Conservation (phyloP, 345 rosid species). For the Cardamine chenopodiifolia region DNA sequence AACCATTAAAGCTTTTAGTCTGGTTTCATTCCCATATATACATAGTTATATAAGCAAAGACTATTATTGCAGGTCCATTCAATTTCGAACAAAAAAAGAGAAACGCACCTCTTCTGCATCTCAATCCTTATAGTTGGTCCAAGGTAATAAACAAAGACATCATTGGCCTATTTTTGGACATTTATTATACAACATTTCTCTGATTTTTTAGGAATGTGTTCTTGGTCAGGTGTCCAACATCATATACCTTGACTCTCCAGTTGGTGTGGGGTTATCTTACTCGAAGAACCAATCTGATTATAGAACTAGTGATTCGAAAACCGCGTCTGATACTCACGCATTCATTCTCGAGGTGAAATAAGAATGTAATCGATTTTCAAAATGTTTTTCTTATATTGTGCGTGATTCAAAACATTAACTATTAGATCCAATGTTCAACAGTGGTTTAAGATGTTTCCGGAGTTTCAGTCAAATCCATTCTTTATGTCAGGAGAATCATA, state of each 20-base stretch:
- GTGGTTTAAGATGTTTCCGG: constrained; percentile 87
- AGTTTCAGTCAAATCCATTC: constrained; percentile 78
- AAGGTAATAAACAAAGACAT: constrained; percentile 54
- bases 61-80: constrained; percentile 70
- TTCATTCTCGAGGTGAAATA: constrained; percentile 70
- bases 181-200: not conserved
- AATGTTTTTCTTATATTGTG: not conserved
- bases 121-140: constrained; percentile 89
- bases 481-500: constrained; percentile 91
- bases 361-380: not conserved
- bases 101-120: constrained; percentile 55
- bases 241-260: constrained; percentile 85
- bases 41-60: not conserved
- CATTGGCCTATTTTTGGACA: not conserved
- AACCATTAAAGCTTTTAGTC: not conserved
- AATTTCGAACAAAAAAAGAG: constrained; percentile 58
- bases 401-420: constrained; percentile 2
- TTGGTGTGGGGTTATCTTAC: constrained; percentile 86
- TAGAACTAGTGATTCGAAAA: constrained; percentile 58
- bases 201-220: not conserved
- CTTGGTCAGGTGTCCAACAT: constrained; percentile 70
- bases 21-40: not conserved
- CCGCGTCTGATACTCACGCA: constrained; percentile 69
- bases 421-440: constrained; percentile 33
- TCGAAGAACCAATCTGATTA: constrained; percentile 63